These are phyloP conservation scores for Aspergillus tamarii DNA, from an alignment of 2,329 filamentous ascomycete genomes.

Conservation along the genomic window DNA sequence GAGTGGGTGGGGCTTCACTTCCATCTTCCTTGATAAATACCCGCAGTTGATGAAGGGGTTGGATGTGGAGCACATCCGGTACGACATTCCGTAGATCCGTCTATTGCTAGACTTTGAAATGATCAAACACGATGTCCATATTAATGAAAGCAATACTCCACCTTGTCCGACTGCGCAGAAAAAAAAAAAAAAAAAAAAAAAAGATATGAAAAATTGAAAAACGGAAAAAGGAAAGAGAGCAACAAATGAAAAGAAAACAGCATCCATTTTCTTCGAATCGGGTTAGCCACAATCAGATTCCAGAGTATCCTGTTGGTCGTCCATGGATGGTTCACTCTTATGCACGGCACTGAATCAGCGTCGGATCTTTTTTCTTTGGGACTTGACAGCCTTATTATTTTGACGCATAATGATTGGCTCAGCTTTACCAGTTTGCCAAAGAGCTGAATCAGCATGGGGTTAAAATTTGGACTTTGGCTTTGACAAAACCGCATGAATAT, in stretches of 20 bases:
- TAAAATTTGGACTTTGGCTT: too few species aligned
- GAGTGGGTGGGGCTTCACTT: constrained; percentile 14
- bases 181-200: too few species aligned
- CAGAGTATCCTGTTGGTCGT: not conserved
- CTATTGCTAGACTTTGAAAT: not conserved
- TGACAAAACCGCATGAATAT: not conserved
- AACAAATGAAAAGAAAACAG: too few species aligned
- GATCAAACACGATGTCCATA: not conserved
- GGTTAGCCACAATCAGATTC: not conserved
- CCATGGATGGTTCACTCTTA: not conserved
- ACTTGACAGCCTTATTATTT: not conserved
- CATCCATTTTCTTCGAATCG: not conserved
- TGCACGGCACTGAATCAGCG: not conserved
- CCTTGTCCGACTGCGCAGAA: not conserved
- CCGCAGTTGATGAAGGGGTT: constrained; percentile 13
- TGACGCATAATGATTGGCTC: not conserved
- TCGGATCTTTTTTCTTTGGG: not conserved
- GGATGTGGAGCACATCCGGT: constrained; percentile 10
- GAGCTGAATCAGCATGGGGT: not conserved
- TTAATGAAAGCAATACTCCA: not conserved
- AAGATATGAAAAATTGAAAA: too few species aligned
- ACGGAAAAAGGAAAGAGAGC: too few species aligned
- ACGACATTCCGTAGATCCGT: not conserved
- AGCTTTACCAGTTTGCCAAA: too few species aligned
- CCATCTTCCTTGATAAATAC: constrained; percentile 13